Evolutionary conservation across 441 rosid genomes (phyloP).

Genomic region (Isatis lusitanica): DNA sequence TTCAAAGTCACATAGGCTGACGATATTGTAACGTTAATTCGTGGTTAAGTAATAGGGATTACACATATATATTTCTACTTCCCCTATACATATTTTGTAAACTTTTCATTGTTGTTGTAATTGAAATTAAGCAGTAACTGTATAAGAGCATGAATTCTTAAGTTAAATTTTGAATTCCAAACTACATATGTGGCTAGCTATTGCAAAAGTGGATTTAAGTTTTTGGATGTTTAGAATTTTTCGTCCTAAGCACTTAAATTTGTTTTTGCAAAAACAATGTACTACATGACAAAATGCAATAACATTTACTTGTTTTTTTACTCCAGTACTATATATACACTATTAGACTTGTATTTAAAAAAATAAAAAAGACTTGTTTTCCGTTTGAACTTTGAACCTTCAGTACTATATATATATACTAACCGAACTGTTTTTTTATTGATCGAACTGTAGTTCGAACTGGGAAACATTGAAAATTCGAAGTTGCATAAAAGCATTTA

Average conservation of each 20-base stretch:
- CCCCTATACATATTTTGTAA: neutral
- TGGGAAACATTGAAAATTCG: slow-evolving; percentile 1
- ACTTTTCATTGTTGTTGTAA: neutral
- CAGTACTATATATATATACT: neutral
- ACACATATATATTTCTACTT: neutral
- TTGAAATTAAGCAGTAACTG: neutral
- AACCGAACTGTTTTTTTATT: neutral
- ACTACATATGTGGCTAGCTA: neutral
- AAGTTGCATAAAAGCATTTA: slow-evolving; percentile 20
- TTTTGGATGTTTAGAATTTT: neutral
- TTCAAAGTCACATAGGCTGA: slow-evolving; percentile 26
- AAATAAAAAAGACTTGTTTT: neutral
- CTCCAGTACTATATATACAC: neutral
- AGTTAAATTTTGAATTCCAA: neutral
- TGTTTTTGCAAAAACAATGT: neutral
- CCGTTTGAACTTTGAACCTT: slow-evolving; percentile 1
- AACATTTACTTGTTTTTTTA: neutral
- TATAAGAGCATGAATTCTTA: neutral
- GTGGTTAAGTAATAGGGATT: slow-evolving; percentile 35
- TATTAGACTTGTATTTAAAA: neutral
- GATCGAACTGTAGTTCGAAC: slow-evolving; percentile 6
- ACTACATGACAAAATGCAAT: neutral
- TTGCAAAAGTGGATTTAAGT: neutral
- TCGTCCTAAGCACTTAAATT: neutral
- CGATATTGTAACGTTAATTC: slow-evolving; percentile 20